Evolutionary conservation across 257 asterid genomes (phyloP).

Genomic region (Knoxia roxburghii): DNA sequence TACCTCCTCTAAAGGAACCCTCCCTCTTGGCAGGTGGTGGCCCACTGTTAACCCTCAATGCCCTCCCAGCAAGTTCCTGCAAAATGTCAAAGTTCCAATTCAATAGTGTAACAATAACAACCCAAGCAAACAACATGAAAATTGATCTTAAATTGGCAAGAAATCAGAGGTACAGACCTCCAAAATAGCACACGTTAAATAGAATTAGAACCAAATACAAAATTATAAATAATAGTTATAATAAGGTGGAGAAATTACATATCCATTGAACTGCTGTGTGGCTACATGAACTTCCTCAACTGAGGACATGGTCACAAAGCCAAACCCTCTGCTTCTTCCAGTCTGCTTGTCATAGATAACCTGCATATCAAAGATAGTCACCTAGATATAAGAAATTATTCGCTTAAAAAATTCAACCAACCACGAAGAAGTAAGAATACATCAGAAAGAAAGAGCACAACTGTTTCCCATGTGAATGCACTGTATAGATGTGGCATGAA

Average conservation of each 20-base stretch:
- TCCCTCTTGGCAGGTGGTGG: slow-evolving; percentile 77
- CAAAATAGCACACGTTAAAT: background rate
- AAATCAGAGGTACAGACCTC: background rate
- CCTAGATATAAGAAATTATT: background rate
- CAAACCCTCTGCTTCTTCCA: slow-evolving; percentile 93
- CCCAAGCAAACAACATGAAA: background rate
- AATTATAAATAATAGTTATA: background rate
- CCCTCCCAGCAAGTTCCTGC: slow-evolving; percentile 84
- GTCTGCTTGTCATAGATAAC: slow-evolving; percentile 80
- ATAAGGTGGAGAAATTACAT: slow-evolving; percentile 43
- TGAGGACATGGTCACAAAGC: slow-evolving; percentile 84
- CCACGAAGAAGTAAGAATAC: background rate
- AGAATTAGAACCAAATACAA: background rate
- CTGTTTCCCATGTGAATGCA: background rate
- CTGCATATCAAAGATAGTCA: slow-evolving; percentile 28
- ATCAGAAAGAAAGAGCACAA: background rate
- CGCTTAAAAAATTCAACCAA: background rate
- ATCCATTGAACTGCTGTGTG: slow-evolving; percentile 70
- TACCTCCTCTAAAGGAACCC: slow-evolving; percentile 25
- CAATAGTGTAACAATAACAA: background rate
- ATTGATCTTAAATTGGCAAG: background rate
- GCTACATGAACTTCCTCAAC: slow-evolving; percentile 70
- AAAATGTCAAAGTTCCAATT: slow-evolving; percentile 6
- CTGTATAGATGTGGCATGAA: background rate
- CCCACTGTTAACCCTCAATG: slow-evolving; percentile 70